Percentiles rank a stretch among this genome's conserved stretches.
phyloP scores from a whole-genome alignment of 148 eudicot species.

The Vaccinium myrtillus region DNA sequence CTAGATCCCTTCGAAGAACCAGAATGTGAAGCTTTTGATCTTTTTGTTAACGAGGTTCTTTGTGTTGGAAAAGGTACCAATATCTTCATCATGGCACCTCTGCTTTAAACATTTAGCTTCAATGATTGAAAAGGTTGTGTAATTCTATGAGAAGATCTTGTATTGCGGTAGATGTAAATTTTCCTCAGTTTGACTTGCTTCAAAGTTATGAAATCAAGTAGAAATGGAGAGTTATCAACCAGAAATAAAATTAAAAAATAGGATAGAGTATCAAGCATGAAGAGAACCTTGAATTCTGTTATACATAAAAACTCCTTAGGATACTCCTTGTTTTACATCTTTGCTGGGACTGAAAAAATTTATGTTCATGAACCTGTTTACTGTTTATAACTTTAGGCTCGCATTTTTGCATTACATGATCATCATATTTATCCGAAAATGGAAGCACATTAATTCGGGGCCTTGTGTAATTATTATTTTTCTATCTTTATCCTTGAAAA shows the following conservation, averaged over 20 bases:
- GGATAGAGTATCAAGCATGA: neutral
- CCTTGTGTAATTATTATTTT: neutral
- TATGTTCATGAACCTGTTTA: neutral
- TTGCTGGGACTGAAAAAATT: neutral
- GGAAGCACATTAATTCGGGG: neutral
- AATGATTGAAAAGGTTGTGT: neutral
- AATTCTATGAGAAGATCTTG: neutral
- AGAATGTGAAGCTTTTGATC: conserved; percentile 83
- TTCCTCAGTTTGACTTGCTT: conserved; percentile 10
- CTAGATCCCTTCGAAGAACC: conserved; percentile 91
- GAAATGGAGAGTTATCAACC: too few species aligned
- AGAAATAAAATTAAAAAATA: too few species aligned
- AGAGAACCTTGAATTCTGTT: neutral
- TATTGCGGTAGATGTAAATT: neutral
- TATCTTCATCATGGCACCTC: neutral
- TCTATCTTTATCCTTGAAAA: neutral
- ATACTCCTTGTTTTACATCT: neutral
- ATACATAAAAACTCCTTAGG: neutral
- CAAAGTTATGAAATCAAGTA: neutral
- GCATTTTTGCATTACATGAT: neutral
- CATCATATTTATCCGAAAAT: neutral
- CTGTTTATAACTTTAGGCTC: neutral
- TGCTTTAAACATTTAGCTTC: conserved; percentile 7
- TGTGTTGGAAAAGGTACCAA: conserved; percentile 80
- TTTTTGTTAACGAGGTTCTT: conserved; percentile 78